Evolutionary conservation across 1,139 yeast genomes (phyloP).

Genomic region (Suhomyces anneliseae): DNA sequence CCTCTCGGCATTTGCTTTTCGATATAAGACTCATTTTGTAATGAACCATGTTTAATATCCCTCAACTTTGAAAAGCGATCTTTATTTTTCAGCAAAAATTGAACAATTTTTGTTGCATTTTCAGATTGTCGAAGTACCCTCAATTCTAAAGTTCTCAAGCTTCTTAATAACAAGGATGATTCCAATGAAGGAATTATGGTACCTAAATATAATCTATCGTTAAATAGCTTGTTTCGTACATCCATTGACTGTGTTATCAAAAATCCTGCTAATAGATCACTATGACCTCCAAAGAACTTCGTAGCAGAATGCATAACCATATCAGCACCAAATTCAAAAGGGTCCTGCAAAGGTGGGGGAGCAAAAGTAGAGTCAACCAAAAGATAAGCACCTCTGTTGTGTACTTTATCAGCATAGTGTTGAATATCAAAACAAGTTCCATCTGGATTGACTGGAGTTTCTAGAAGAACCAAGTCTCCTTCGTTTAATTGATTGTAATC

Average conservation of each 20-base stretch:
- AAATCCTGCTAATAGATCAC: conserved; percentile 85
- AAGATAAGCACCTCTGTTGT: conserved; percentile 64
- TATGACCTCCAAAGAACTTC: conserved; percentile 90
- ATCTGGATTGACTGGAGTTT: conserved; percentile 85
- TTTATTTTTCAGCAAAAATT: conserved; percentile 52
- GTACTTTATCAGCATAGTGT: conserved; percentile 65
- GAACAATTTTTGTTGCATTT: conserved; percentile 63
- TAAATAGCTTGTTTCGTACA: conserved; percentile 44
- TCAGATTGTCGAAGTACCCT: conserved; percentile 67
- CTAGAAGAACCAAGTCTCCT: conserved; percentile 83
- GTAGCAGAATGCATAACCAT: conserved; percentile 87
- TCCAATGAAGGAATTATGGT: conserved; percentile 79
- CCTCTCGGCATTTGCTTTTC: conserved; percentile 65
- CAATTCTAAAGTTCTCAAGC: conserved; percentile 75
- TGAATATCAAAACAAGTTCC: conserved; percentile 69
- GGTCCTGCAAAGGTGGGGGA: conserved; percentile 86
- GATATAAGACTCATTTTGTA: conserved; percentile 68
- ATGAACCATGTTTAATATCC: conserved; percentile 66
- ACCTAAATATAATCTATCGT: conserved; percentile 71
- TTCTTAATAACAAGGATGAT: conserved; percentile 68
- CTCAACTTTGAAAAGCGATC: conserved; percentile 48
- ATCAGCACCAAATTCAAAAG: conserved; percentile 80
- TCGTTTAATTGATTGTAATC: conserved; percentile 46
- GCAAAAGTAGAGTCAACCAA: conserved; percentile 88
- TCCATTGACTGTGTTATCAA: conserved; percentile 59